Base-by-base conservation (phyloP, 345 rosid genomes). In the Lepidium aucheri region DNA sequence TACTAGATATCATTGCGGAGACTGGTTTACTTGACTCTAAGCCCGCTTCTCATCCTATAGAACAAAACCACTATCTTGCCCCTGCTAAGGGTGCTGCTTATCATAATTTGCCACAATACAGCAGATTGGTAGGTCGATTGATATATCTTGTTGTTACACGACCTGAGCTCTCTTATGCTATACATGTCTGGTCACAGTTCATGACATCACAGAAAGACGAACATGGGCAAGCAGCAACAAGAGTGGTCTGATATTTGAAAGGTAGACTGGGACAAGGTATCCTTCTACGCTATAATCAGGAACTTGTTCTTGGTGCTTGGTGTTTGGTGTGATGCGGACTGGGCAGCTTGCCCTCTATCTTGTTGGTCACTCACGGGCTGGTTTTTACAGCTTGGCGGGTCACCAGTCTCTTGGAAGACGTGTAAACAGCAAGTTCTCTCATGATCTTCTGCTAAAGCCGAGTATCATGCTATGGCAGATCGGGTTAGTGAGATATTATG, bases 361-460 rank as follows among this genome's bases (percentile, higher is more conserved):
- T 0, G 16, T 0, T 0, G 44, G 0, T 40, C 8, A 0, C 15
- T 40, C 0, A 40, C 44, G 0, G 8, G 44, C 0, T 40, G 14
- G 6, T 40, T 40, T 4, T 1, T 40, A 1, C 8, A 40, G 3
- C 3, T 43, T 1, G 44, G 8, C 1, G 7, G 7, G 3, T 40
- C 16, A 0, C 44, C 8, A 0, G 1, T 13, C 0, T 2, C 44
- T 0, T 40, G 44, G 16, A 5, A 40, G 1, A 40, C 16, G 0
- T 0, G 6, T 0, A 40, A 40, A 40, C 44, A 40, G 2, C 2
- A 40, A 0, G 7, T 7, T 0, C 8, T 40, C 0, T 13, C 15
- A 1, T 3, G 16, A 0, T 40, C 16, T 1, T 13, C 16, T 0
- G 8, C 16, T 0, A 8, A 40, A n/a, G 16, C 16, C 1, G 16